Evolutionary conservation across 129 eudicot genomes (phyloP).

Genomic region (Tanacetum coccineum): DNA sequence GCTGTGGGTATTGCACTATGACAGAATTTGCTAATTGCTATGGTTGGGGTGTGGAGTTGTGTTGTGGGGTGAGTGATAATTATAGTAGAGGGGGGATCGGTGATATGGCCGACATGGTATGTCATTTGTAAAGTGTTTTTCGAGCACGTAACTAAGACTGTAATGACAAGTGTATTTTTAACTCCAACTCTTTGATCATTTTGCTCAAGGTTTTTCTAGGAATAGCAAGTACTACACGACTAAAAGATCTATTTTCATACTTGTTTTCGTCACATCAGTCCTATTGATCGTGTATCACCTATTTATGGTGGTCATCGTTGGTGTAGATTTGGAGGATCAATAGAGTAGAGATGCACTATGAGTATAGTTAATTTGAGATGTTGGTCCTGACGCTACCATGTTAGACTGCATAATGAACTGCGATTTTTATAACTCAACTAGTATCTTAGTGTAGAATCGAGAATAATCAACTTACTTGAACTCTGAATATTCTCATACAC

Average conservation of each 20-base stretch:
- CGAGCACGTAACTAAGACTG: slow-evolving; percentile 19
- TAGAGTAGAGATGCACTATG: neutral
- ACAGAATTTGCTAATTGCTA: neutral
- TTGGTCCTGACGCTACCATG: neutral
- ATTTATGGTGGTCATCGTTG: slow-evolving; percentile 23
- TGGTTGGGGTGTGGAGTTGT: neutral
- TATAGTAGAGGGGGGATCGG: slow-evolving; percentile 29
- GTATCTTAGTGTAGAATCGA: too few relatives aligned
- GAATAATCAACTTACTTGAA: too few relatives aligned
- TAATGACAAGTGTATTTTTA: slow-evolving; percentile 26
- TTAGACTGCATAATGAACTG: neutral
- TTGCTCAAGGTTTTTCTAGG: slow-evolving; percentile 13
- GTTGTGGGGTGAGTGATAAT: slow-evolving; percentile 8
- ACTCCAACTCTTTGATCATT: slow-evolving; percentile 11
- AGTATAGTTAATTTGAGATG: neutral
- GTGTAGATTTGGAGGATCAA: slow-evolving; percentile 3
- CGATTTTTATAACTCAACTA: neutral
- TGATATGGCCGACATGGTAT: slow-evolving; percentile 14
- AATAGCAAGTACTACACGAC: slow-evolving; percentile 13
- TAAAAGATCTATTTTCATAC: neutral
- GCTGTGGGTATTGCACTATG: neutral
- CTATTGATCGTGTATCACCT: slow-evolving; percentile 3
- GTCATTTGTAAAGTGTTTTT: slow-evolving; percentile 10
- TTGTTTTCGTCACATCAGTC: neutral
- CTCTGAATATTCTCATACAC: too few relatives aligned